Evolutionary conservation across 75 land plant genomes (phyloP).

Genomic region (Larix kaempferi): DNA sequence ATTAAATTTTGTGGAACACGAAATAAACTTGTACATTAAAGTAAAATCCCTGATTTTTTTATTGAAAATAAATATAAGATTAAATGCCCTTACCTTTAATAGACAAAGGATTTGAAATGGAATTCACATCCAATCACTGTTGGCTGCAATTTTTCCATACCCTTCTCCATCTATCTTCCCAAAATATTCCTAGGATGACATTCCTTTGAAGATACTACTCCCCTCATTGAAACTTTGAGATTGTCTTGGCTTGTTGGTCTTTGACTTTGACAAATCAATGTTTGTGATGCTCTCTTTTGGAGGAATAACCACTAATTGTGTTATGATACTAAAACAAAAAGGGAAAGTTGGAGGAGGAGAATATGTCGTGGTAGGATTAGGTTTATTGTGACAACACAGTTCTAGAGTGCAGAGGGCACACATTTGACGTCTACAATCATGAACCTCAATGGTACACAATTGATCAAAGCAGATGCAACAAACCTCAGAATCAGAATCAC

Average conservation of each 20-base stretch:
- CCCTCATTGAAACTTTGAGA: constrained; percentile 55
- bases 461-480: constrained; percentile 95
- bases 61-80: too few relatives aligned
- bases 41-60: too few relatives aligned
- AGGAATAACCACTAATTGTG: constrained; percentile 39
- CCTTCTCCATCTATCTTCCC: constrained; percentile 26
- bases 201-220: constrained; percentile 69
- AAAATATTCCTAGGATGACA: constrained; percentile 47
- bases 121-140: constrained; percentile 38
- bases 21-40: too few relatives aligned
- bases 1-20: too few relatives aligned
- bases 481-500: constrained; percentile 56
- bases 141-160: constrained; percentile 44
- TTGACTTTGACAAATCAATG: constrained; percentile 33
- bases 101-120: too few relatives aligned
- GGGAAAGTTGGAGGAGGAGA: constrained; percentile 62
- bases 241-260: constrained; percentile 22
- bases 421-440: constrained; percentile 87
- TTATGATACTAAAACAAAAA: constrained; percentile 78
- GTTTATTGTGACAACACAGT: constrained; percentile 87
- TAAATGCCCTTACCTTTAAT: too few relatives aligned
- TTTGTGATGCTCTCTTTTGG: constrained; percentile 27
- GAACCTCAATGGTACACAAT: constrained; percentile 76
- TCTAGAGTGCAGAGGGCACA: constrained; percentile 85
- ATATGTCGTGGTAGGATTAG: constrained; percentile 53